phyloP scores from a whole-genome alignment of 208 protist species.

The Naegleria lovaniensis region DNA sequence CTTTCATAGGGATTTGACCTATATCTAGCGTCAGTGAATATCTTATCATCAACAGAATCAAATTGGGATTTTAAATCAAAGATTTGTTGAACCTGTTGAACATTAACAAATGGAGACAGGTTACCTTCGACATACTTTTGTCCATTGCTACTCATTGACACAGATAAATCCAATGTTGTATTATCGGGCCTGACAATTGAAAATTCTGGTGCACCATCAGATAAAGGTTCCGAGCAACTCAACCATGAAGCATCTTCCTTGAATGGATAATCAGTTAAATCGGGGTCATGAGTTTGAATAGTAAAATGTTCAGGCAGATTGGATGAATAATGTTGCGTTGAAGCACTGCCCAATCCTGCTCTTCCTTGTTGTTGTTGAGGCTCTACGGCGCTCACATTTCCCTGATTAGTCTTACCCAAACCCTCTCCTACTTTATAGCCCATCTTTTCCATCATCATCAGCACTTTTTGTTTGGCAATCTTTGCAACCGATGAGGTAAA shows the following conservation, averaged over 20 bases:
- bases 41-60: neutral
- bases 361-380: neutral
- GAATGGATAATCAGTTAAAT: neutral
- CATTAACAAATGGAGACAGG: neutral
- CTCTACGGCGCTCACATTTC: neutral
- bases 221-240: neutral
- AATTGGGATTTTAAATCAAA: neutral
- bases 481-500: neutral
- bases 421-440: neutral
- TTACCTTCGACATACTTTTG: neutral
- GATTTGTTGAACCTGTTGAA: neutral
- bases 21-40: conserved; percentile 13
- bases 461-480: neutral
- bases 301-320: neutral
- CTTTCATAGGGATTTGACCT: conserved; percentile 24
- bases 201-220: neutral
- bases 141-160: neutral
- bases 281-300: neutral
- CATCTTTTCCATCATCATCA: conserved; percentile 7
- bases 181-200: neutral
- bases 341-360: neutral
- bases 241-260: neutral
- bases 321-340: neutral
- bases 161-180: neutral
- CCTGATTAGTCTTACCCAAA: conserved; percentile 1